A percentile compares a stretch with the other conserved stretches of the same genome.
These are phyloP conservation scores for Pestalotiopsis fici DNA, from an alignment of 2,329 filamentous ascomycete species.

Conservation along the genomic window DNA sequence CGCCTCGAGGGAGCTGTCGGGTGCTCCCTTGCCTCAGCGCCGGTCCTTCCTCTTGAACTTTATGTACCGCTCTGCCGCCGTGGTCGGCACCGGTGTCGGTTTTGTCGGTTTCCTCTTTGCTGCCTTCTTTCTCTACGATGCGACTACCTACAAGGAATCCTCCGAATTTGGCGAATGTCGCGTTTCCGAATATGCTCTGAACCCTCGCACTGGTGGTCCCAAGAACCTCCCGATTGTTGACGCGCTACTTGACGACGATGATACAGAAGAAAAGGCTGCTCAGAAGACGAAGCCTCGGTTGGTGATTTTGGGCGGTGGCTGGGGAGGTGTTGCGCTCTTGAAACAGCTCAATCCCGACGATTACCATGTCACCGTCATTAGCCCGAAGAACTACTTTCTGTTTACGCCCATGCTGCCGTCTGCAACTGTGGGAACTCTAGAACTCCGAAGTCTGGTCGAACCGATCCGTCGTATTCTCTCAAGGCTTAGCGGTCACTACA, in stretches of 20 bases:
- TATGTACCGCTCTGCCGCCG: conserved; percentile 69
- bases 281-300: conserved; percentile 88
- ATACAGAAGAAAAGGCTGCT: conserved; percentile 66
- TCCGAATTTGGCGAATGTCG: conserved; percentile 69
- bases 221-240: conserved; percentile 95
- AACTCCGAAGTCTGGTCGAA: conserved; percentile 88
- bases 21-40: conserved; percentile 51
- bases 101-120: conserved; percentile 70
- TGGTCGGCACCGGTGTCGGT: conserved; percentile 74
- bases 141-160: conserved; percentile 81
- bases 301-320: conserved; percentile 90
- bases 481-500: conserved; percentile 81
- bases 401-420: conserved; percentile 98
- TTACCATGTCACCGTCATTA: conserved; percentile 94
- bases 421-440: conserved; percentile 92
- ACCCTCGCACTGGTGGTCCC: conserved; percentile 80
- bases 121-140: conserved; percentile 92
- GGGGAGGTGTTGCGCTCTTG: conserved; percentile 89
- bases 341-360: conserved; percentile 89
- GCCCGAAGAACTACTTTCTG: conserved; percentile 93
- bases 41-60: conserved; percentile 55
- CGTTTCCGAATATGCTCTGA: conserved; percentile 82
- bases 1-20: conserved; percentile 46
- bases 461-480: conserved; percentile 84
- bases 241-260: conserved; percentile 85